Conservation (phyloP, 441 rosid species). For the Hura crepitans region DNA sequence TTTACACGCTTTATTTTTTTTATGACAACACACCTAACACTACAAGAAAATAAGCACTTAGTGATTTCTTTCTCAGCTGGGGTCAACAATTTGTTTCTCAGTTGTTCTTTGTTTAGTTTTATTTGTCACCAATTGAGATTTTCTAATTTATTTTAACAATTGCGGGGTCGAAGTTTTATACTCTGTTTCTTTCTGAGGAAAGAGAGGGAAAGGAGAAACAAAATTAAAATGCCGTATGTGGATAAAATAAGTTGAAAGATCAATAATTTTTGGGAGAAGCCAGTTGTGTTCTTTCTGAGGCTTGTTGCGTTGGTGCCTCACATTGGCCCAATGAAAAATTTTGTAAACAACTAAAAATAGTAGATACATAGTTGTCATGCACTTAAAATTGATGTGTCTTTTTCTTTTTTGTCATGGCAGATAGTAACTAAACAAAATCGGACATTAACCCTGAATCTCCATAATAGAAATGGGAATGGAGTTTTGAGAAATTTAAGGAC, state of each 20-base stretch:
- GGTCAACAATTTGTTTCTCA: too few species aligned
- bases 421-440: conserved; percentile 52
- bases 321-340: neutral
- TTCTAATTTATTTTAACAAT: neutral
- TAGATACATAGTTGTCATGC: neutral
- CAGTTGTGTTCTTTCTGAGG: conserved; percentile 71
- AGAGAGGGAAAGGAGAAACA: neutral
- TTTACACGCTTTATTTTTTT: too few species aligned
- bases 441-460: conserved; percentile 47
- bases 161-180: neutral
- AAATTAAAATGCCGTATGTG: conserved; percentile 36
- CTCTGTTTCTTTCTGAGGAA: neutral
- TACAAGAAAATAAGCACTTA: too few species aligned
- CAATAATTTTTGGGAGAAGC: conserved; percentile 86
- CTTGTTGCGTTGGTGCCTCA: conserved; percentile 12
- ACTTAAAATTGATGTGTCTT: neutral
- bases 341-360: neutral
- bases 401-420: conserved; percentile 29
- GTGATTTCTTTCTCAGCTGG: too few species aligned
- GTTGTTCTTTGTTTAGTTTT: neutral
- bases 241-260: conserved; percentile 58
- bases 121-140: neutral
- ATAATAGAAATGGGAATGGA: conserved; percentile 32
- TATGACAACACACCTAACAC: too few species aligned
- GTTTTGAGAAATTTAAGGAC: conserved; percentile 45